A percentile compares a stretch with the other conserved stretches of the same genome.
Evolutionary conservation across 345 rosid genomes (phyloP).

Genomic region (Corchorus olitorius): DNA sequence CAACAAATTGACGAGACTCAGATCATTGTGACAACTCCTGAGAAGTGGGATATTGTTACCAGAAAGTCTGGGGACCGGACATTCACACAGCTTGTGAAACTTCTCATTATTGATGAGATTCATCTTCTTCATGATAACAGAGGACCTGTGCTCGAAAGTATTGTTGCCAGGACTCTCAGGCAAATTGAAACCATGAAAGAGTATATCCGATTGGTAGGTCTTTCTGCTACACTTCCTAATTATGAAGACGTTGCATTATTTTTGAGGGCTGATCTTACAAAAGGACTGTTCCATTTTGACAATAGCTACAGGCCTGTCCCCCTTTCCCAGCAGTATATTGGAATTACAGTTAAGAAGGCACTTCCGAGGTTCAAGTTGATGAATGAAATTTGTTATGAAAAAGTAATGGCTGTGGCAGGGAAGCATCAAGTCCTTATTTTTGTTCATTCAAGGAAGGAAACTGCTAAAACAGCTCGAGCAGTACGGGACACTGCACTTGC

Average conservation of each 20-base stretch:
- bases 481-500: slow-evolving; percentile 85
- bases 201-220: slow-evolving; percentile 90
- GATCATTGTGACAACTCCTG: slow-evolving; percentile 95
- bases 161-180: slow-evolving; percentile 95
- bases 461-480: slow-evolving; percentile 87
- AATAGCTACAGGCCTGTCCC: slow-evolving; percentile 96
- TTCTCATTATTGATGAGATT: slow-evolving; percentile 91
- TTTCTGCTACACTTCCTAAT: slow-evolving; percentile 95
- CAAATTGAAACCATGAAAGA: slow-evolving; percentile 92
- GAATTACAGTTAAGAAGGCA: slow-evolving; percentile 88
- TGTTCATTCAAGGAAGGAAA: slow-evolving; percentile 96
- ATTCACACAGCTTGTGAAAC: slow-evolving; percentile 85
- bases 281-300: slow-evolving; percentile 87
- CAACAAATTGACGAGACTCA: slow-evolving; percentile 97
- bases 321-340: slow-evolving; percentile 88
- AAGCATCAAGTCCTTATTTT: slow-evolving; percentile 96
- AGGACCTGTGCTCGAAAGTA: slow-evolving; percentile 98
- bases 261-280: slow-evolving; percentile 66
- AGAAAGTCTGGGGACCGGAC: slow-evolving; percentile 99
- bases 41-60: slow-evolving; percentile 97
- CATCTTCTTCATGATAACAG: slow-evolving; percentile 97
- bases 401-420: slow-evolving; percentile 90
- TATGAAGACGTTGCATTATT: slow-evolving; percentile 93
- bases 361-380: slow-evolving; percentile 95
- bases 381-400: slow-evolving; percentile 93